Evolutionary conservation across 306 rosid genomes (phyloP).

Genomic region (Quillaja saponaria): DNA sequence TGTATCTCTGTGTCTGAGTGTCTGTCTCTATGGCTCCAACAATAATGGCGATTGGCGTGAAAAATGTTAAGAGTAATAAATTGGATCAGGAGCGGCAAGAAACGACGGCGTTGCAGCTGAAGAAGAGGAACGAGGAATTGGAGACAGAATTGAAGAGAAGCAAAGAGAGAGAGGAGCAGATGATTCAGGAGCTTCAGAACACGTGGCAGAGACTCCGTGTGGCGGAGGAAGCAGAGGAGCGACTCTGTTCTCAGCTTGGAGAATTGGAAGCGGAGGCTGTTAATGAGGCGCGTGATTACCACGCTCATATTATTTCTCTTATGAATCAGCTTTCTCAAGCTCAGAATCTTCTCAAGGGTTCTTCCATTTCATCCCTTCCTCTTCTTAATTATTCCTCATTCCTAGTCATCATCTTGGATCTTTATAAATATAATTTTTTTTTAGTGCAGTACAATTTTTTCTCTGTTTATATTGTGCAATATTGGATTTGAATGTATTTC

Average conservation of each 20-base stretch:
- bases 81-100: neutral
- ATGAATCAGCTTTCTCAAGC: conserved; percentile 70
- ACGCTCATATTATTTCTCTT: conserved; percentile 55
- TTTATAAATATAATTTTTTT: no score
- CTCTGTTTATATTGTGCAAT: no score
- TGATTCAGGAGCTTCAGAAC: conserved; percentile 54
- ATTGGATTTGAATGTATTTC: no score
- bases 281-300: conserved; percentile 65
- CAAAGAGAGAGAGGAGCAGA: conserved; percentile 66
- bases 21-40: no score
- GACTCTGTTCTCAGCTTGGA: conserved; percentile 86
- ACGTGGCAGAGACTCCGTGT: conserved; percentile 64
- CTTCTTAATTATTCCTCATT: neutral
- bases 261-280: conserved; percentile 86
- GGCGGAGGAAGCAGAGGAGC: conserved; percentile 93
- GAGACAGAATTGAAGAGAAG: conserved; percentile 71
- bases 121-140: conserved; percentile 64
- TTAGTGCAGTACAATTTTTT: no score
- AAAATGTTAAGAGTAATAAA: no score
- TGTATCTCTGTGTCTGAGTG: no score
- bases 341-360: conserved; percentile 42
- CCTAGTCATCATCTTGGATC: no score
- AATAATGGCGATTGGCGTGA: conserved; percentile 21
- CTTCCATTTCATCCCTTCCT: conserved; percentile 35
- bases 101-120: conserved; percentile 34